Conservation (phyloP, 2,329 filamentous ascomycete genomes). For the Tolypocladium pustulatum region DNA sequence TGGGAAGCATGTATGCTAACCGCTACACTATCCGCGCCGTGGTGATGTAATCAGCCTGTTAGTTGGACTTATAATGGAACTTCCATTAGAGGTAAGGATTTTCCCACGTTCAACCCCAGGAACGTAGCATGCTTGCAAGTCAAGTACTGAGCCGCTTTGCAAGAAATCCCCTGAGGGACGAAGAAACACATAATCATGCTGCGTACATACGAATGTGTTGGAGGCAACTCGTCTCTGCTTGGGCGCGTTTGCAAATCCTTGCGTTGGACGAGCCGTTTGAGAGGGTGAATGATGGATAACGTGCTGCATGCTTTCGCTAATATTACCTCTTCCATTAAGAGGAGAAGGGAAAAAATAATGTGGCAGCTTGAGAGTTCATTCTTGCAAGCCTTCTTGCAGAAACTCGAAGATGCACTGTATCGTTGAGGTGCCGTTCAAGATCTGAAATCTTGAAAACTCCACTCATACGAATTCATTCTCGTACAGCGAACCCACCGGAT, state of each 20-base stretch:
- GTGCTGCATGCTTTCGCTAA: too few relatives aligned
- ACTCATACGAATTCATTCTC: not conserved
- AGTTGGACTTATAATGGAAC: not conserved
- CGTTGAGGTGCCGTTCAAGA: not conserved
- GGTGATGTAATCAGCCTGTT: slow-evolving; percentile 5
- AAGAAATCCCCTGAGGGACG: not conserved
- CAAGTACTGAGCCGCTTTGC: not conserved
- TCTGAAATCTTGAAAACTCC: not conserved
- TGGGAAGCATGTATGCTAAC: slow-evolving; percentile 30
- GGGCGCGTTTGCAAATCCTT: not conserved
- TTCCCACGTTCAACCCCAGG: not conserved
- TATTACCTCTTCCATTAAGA: too few relatives aligned
- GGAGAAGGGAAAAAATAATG: not conserved
- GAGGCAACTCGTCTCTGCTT: too few relatives aligned
- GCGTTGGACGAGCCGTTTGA: too few relatives aligned
- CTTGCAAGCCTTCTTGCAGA: not conserved
- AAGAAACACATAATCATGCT: not conserved
- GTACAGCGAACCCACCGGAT: not conserved
- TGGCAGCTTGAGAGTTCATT: not conserved
- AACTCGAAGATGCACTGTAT: not conserved
- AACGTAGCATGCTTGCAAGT: not conserved
- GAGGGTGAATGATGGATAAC: too few relatives aligned
- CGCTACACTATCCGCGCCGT: slow-evolving; percentile 23
- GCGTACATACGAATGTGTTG: too few relatives aligned
- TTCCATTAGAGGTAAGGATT: accelerated